Conservation (phyloP, 2,329 filamentous ascomycete genomes). For the Phaeomoniella chlamydospora region DNA sequence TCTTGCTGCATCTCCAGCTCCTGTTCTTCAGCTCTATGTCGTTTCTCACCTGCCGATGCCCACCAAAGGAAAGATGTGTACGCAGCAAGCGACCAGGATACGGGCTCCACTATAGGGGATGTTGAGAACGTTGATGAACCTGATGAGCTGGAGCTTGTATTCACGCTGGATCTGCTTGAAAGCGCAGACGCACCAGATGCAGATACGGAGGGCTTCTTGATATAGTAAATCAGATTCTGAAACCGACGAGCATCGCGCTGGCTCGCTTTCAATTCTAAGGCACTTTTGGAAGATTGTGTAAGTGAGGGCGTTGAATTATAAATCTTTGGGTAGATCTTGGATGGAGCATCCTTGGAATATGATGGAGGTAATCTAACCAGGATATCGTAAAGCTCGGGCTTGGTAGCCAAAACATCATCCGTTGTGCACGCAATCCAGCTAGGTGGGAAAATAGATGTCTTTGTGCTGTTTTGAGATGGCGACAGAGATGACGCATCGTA, state of each 20-base stretch:
- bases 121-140: slow-evolving; percentile 25
- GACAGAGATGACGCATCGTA: slow-evolving; percentile 75
- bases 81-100: slow-evolving; percentile 45
- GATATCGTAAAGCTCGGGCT: slow-evolving; percentile 77
- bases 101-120: slow-evolving; percentile 36
- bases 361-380: slow-evolving; percentile 63
- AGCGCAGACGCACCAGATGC: slow-evolving; percentile 7
- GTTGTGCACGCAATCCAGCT: slow-evolving; percentile 95
- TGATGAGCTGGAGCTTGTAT: slow-evolving; percentile 16
- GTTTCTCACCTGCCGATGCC: slow-evolving; percentile 49
- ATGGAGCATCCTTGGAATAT: slow-evolving; percentile 39
- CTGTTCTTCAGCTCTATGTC: slow-evolving; percentile 39
- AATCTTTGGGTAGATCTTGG: slow-evolving; percentile 59
- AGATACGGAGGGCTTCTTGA: slow-evolving; percentile 23
- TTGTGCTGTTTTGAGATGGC: slow-evolving; percentile 20
- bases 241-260: slow-evolving; percentile 81
- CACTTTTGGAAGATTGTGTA: slow-evolving; percentile 32
- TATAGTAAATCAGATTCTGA: slow-evolving; percentile 49
- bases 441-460: slow-evolving; percentile 26
- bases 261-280: slow-evolving; percentile 61
- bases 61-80: slow-evolving; percentile 54
- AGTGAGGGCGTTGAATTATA: slow-evolving; percentile 33
- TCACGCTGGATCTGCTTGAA: slow-evolving; percentile 13
- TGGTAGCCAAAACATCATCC: slow-evolving; percentile 80
- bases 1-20: slow-evolving; percentile 32